Percentiles rank a stretch among this genome's conserved stretches.
These are phyloP conservation scores for Buxus sempervirens DNA, from an alignment of 164 flowering plant species.

Conservation along the genomic window DNA sequence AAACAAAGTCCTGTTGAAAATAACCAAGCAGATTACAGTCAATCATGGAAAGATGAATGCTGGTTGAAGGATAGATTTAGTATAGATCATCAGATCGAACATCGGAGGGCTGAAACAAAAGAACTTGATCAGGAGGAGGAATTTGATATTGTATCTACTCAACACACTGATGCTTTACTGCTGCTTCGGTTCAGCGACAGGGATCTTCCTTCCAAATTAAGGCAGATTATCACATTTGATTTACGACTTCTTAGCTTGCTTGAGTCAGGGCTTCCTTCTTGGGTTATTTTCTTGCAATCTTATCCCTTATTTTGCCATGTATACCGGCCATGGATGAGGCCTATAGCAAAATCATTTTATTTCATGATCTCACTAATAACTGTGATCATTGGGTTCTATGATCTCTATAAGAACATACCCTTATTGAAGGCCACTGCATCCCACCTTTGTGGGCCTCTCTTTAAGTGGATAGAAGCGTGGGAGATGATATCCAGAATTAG, in stretches of 20 bases:
- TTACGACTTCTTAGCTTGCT: slow-evolving; percentile 30
- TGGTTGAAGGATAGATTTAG: background rate
- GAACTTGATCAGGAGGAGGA: slow-evolving; percentile 2
- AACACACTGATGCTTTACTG: slow-evolving; percentile 20
- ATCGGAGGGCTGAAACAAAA: background rate
- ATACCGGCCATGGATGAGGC: slow-evolving; percentile 36
- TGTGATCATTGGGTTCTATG: slow-evolving; percentile 32
- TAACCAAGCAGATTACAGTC: background rate
- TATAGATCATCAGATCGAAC: background rate
- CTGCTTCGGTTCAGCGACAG: slow-evolving; percentile 24
- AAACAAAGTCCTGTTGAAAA: slow-evolving; percentile 8
- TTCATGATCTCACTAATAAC: slow-evolving; percentile 28
- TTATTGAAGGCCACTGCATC: slow-evolving; percentile 31
- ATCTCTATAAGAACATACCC: slow-evolving; percentile 32
- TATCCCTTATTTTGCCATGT: slow-evolving; percentile 28
- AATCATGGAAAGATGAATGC: background rate
- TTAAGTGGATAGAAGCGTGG: slow-evolving; percentile 32
- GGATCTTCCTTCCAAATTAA: slow-evolving; percentile 25
- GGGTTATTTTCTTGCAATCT: slow-evolving; percentile 37
- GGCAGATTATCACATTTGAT: slow-evolving; percentile 26
- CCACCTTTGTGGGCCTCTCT: slow-evolving; percentile 28
- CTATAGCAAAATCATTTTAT: slow-evolving; percentile 27
- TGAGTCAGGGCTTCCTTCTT: slow-evolving; percentile 35
- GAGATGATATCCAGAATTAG: slow-evolving; percentile 32
- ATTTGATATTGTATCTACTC: slow-evolving; percentile 9